phyloP scores from a whole-genome alignment of 176 grass and related monocot species.

The Dactylis glomerata region DNA sequence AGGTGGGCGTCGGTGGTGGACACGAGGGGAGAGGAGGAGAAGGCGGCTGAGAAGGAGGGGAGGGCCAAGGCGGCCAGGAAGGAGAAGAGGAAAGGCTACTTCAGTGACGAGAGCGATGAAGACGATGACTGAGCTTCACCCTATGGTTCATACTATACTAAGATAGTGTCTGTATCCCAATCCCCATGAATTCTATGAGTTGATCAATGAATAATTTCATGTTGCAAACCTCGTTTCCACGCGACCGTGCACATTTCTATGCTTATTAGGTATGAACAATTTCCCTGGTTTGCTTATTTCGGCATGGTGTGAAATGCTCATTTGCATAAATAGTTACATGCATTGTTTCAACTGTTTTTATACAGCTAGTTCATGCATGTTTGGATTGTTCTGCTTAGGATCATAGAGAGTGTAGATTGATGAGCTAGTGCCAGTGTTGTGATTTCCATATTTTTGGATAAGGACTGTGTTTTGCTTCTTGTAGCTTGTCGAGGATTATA shows the following conservation, averaged over 20 bases:
- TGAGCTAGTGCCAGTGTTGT: neutral
- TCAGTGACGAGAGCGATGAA: constrained; percentile 93
- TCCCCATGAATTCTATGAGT: constrained; percentile 11
- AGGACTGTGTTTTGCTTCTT: neutral
- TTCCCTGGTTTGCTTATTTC: constrained; percentile 3
- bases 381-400: neutral
- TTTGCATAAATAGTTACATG: neutral
- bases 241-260: neutral
- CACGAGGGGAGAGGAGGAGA: constrained; percentile 45
- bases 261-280: neutral
- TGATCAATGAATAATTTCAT: constrained; percentile 14
- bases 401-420: neutral
- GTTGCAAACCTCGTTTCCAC: neutral
- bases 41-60: constrained; percentile 32
- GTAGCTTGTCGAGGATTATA: neutral
- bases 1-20: constrained; percentile 61
- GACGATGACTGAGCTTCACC: constrained; percentile 54
- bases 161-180: constrained; percentile 27
- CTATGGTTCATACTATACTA: constrained; percentile 5
- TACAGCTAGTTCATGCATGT: neutral
- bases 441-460: neutral
- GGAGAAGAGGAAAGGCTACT: constrained; percentile 89
- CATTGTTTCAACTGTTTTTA: neutral
- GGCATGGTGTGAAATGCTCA: neutral
- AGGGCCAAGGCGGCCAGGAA: constrained; percentile 46